phyloP scores from a whole-genome alignment of 78 protist genomes.

The Neovahlkampfia damariscottae region DNA sequence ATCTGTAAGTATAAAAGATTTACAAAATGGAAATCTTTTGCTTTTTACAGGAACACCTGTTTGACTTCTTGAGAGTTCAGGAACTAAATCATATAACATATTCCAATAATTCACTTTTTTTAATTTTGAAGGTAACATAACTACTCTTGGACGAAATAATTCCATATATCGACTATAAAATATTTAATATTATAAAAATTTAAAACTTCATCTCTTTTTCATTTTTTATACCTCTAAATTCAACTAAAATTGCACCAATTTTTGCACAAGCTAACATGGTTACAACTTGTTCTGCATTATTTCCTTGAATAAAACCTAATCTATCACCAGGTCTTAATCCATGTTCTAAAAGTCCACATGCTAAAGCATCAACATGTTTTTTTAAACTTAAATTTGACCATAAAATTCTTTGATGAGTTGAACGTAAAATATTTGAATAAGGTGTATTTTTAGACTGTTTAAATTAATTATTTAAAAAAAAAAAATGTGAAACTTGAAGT shows the following conservation, averaged over 20 bases:
- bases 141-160: background rate
- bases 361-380: constrained; percentile 25
- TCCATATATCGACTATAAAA: background rate
- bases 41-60: background rate
- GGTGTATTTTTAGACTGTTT: background rate
- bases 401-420: background rate
- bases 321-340: constrained; percentile 24
- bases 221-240: background rate
- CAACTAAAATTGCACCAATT: constrained; percentile 14
- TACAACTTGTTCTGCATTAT: constrained; percentile 2
- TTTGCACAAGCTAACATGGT: constrained; percentile 13
- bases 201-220: background rate
- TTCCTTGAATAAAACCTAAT: constrained; percentile 6
- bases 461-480: too few species aligned
- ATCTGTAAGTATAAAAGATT: background rate
- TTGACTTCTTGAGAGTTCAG: background rate
- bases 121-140: background rate
- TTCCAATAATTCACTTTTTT: background rate
- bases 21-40: background rate
- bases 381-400: background rate
- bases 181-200: background rate
- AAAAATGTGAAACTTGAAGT: too few species aligned
- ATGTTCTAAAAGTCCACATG: constrained; percentile 10
- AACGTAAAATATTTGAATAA: background rate
- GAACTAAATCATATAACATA: background rate